phyloP scores from a whole-genome alignment of 768 basidiomycete species.

The Erythrobasidium yunnanense region DNA sequence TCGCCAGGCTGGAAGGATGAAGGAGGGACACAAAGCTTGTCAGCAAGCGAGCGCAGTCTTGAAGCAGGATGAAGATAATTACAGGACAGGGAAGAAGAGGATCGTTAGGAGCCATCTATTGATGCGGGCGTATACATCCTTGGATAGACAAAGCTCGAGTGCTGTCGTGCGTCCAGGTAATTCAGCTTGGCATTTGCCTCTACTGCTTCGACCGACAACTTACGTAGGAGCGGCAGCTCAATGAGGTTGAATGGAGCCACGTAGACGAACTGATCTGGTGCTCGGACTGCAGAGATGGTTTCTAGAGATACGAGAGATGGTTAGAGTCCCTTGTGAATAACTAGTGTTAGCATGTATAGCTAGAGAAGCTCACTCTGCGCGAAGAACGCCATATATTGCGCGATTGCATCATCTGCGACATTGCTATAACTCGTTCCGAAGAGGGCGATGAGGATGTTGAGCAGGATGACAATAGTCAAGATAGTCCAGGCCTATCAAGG shows the following conservation, averaged over 20 bases:
- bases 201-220: not conserved
- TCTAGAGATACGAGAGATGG: slow-evolving; percentile 26
- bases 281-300: slow-evolving; percentile 37
- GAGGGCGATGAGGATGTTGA: slow-evolving; percentile 46
- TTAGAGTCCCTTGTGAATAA: not conserved
- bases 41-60: not conserved
- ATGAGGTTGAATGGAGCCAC: slow-evolving; percentile 44
- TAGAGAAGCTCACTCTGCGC: slow-evolving; percentile 37
- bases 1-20: slow-evolving; percentile 26
- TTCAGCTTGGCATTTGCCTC: not conserved
- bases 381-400: slow-evolving; percentile 43
- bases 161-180: slow-evolving; percentile 5
- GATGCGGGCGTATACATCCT: slow-evolving; percentile 39
- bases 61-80: not conserved
- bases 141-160: slow-evolving; percentile 39
- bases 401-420: slow-evolving; percentile 41
- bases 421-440: slow-evolving; percentile 42
- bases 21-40: not conserved
- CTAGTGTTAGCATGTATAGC: not conserved
- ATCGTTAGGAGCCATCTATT: slow-evolving; percentile 42
- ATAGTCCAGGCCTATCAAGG: slow-evolving; percentile 40
- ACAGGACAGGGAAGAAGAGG: slow-evolving; percentile 41
- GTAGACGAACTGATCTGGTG: slow-evolving; percentile 42
- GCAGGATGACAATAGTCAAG: slow-evolving; percentile 45
- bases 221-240: slow-evolving; percentile 37